Evolutionary conservation across 495 filamentous ascomycete genomes (phyloP), one percentile per base, ranked within the genome.

Genomic region (Penicillium turbatum): DNA sequence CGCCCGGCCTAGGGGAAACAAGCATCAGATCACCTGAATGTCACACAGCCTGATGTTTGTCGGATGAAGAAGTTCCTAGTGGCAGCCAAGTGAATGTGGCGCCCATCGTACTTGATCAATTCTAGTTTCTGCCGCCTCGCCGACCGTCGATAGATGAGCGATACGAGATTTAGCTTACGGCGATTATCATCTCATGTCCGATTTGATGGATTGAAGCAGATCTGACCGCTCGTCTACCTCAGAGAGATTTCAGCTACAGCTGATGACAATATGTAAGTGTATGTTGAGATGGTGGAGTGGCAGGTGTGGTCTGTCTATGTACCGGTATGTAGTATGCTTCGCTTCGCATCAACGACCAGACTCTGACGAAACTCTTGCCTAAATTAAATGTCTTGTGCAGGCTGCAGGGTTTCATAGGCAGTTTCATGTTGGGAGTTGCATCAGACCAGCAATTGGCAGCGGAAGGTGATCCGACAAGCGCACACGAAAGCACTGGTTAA

Each of bases 201-300:
- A 5, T n/a, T 21, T 26, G 15, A 44, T 5, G n/a, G 21, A 13
- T 48, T 31, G 29, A 21, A 7, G 29, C 26, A 37, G 21, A 34
- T 21, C 9, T 41, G 38, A 21, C 35, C 36, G 15, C 53, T 34
- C 10, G 16, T 42, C 34, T 37, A 15, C 6, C 8, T 27, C 30
- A 40, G 21, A 61, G 46, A 61, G 31, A 57, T 54, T 61, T 39
- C 24, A 54, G 55, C 37, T 39, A 15, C 59, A 45, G 46, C 43
- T 47, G 16, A 3, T 27, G 47, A 44, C 15, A 10, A 9, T 26
- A 48, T 12, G 19, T 3, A 16, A 12, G 4, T 35, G 1, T 35
- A 1, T 5, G 13, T 13, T 13, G 9, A 16, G 45, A 36, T 24
- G 34, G 46, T 29, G 34, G 38, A 19, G 19, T 24, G 21, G 26